phyloP scores from a whole-genome alignment of 2,329 filamentous ascomycete species.

The Fusarium palustre region DNA sequence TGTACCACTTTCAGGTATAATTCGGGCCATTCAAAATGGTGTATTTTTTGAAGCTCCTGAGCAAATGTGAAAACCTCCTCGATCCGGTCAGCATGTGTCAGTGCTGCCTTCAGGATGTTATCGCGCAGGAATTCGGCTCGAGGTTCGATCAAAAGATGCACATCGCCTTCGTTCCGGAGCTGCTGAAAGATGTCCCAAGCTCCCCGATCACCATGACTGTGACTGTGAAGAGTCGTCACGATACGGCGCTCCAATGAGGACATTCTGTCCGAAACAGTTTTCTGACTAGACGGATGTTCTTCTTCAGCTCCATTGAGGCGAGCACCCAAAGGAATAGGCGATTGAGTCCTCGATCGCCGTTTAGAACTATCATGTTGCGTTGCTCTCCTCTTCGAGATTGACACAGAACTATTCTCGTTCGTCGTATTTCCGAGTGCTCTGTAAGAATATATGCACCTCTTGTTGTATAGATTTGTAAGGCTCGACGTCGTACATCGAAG shows the following conservation, averaged over 20 bases:
- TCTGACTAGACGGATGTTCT: background rate
- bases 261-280: conserved; percentile 19
- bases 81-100: conserved; percentile 45
- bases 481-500: conserved; percentile 35
- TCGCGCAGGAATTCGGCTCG: conserved; percentile 48
- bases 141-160: conserved; percentile 37
- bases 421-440: conserved; percentile 7
- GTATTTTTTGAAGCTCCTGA: conserved; percentile 52
- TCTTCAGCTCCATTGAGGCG: conserved; percentile 1
- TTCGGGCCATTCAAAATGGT: conserved; percentile 60
- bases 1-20: conserved; percentile 62
- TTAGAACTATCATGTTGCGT: conserved; percentile 24
- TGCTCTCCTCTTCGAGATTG: conserved; percentile 1
- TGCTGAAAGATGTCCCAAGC: conserved; percentile 47
- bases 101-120: conserved; percentile 48
- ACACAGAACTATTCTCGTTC: conserved; percentile 12
- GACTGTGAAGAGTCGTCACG: conserved; percentile 33
- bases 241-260: conserved; percentile 40
- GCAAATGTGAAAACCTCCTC: conserved; percentile 45
- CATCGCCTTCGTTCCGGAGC: conserved; percentile 33
- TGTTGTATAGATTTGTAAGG: conserved; percentile 8
- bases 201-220: conserved; percentile 40
- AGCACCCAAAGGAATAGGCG: conserved; percentile 23
- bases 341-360: conserved; percentile 28
- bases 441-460: conserved; percentile 16